Evolutionary conservation across 208 protist species (phyloP), one percentile per base, ranked within the genome.

Genomic region (Leishmania amazonensis): DNA sequence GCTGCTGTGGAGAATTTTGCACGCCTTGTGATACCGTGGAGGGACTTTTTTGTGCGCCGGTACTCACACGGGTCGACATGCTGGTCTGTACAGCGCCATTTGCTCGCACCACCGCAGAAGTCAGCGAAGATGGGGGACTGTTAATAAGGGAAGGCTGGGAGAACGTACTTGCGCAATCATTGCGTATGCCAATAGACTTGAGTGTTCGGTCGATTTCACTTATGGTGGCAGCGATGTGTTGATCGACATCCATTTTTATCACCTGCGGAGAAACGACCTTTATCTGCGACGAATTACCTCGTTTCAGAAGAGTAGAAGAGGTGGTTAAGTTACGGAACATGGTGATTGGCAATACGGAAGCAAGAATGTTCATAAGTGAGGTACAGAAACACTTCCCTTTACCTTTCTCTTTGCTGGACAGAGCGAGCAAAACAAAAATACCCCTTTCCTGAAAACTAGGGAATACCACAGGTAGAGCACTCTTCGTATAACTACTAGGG

Each of bases 151-250:
- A 77, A 1, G 68, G 11, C 17, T 42, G 40, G 42, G 2, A 21
- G 17, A 21, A 24, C 5, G 60, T 42, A 11, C 40, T 24, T 28
- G 28, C 0, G 28, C 4, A 54, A 42, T 80, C 76, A 24, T 85
- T 60, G 11, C 47, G 82, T 68, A 81, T 47, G 11, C 78, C 82
- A 8, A 85, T 54, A 24, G 73, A 78, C n/a, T 57, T 73, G 13
- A 85, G 45, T 51, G 78, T 81, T 81, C 82, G 70, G 64, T 85
- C 82, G 31, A 85, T 85, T 79, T 81, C 82, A 54, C 64, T 79
- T 9, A 85, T 78, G n/a, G 78, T 74, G 31, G 72, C 68, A 60
- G 49, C 62, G 4, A 76, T 81, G 51, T 72, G 80, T 47, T 81
- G 54, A 11, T 86, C 83, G 19, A 83, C 47, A 2, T 76, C 42